Base-by-base conservation (phyloP, 208 protist genomes). In the Endotrypanum monterogeii region DNA sequence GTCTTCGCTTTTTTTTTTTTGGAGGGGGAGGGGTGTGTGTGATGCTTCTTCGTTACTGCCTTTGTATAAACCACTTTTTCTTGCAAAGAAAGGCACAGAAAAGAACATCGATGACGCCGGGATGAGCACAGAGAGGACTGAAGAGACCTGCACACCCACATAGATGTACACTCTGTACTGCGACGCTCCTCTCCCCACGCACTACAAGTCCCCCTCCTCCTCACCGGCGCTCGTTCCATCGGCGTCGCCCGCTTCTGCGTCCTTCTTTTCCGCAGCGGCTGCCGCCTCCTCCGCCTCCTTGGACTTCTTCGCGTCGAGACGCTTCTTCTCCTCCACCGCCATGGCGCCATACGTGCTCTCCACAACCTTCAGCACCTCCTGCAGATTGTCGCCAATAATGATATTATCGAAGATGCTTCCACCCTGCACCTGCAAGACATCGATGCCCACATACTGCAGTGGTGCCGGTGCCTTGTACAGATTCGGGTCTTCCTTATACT, bases 351-450 rank as follows among this genome's bases (percentile, higher is more conserved):
- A 80, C 32, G 74, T 78, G n/a, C 28, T 50, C 52, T 76, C 63
- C 57, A 84, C 70, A 28, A 76, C 28, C 51, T 48, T 71, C 61
- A 97, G 73, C 69, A 98, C 97, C 73, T 98, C 97, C 48, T 83
- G 76, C 23, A 96, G 32, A 75, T 89, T 61, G 75, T 99, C 95
- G 46, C 88, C 84, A 56, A 99, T 80, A 66, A 99, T 84, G 74
- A 99, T 98, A 88, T 99, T 95, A 75, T 99, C 94, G 80, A 98
- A 99, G 81, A 99, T 98, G 78, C 91, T 94, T 70, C 98, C 98
- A 41, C 88, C 82, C 89, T 98, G 94, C 62, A 99, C 97, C 83
- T 98, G 95, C 98, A 97, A 99, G 23, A 99, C 75, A 61, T 99
- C 98, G 60, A 99, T 91, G 62, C 94, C 98, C 50, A 99, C 84